phyloP scores from a whole-genome alignment of 257 asterid species.

The Knoxia roxburghii region DNA sequence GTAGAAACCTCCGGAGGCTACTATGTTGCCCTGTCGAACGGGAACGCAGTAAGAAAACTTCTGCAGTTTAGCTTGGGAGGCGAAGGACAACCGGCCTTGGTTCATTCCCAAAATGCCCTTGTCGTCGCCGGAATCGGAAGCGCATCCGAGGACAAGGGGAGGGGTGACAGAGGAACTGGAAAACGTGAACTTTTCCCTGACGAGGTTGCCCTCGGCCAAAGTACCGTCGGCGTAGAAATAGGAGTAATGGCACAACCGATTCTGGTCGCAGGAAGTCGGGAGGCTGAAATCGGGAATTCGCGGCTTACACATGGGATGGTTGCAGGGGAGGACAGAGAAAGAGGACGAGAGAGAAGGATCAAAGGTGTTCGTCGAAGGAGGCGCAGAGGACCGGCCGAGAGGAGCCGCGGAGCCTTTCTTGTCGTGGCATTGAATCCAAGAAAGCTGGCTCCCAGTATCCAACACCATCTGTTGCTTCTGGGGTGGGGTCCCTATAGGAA shows the following conservation, averaged over 20 bases:
- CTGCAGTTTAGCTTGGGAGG: slow-evolving; percentile 57
- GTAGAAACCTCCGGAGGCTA: slow-evolving; percentile 55
- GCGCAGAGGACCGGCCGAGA: slow-evolving; percentile 19
- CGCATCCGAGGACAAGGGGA: slow-evolving; percentile 75
- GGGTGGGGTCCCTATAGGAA: slow-evolving; percentile 90
- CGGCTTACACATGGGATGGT: slow-evolving; percentile 68
- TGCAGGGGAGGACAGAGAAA: slow-evolving; percentile 68
- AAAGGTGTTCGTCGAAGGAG: slow-evolving; percentile 51
- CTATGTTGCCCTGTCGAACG: slow-evolving; percentile 20
- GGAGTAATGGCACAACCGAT: slow-evolving; percentile 67
- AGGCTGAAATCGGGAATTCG: slow-evolving; percentile 78
- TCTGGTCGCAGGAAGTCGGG: slow-evolving; percentile 79
- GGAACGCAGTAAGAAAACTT: slow-evolving; percentile 90
- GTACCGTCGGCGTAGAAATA: slow-evolving; percentile 86
- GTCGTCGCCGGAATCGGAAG: slow-evolving; percentile 45
- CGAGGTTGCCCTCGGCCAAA: slow-evolving; percentile 82
- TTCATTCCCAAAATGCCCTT: slow-evolving; percentile 94
- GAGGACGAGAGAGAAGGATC: slow-evolving; percentile 78
- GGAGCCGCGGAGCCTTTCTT: slow-evolving; percentile 17
- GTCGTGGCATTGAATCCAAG: slow-evolving; percentile 76
- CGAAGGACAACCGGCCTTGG: slow-evolving; percentile 61
- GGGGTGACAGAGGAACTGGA: slow-evolving; percentile 58
- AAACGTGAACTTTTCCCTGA: slow-evolving; percentile 54
- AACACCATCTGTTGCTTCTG: slow-evolving; percentile 74
- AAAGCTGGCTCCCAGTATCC: slow-evolving; percentile 93